Evolutionary conservation across 1,284 basidiomycete species (phyloP).

Genomic region (Ustilago trichophora): DNA sequence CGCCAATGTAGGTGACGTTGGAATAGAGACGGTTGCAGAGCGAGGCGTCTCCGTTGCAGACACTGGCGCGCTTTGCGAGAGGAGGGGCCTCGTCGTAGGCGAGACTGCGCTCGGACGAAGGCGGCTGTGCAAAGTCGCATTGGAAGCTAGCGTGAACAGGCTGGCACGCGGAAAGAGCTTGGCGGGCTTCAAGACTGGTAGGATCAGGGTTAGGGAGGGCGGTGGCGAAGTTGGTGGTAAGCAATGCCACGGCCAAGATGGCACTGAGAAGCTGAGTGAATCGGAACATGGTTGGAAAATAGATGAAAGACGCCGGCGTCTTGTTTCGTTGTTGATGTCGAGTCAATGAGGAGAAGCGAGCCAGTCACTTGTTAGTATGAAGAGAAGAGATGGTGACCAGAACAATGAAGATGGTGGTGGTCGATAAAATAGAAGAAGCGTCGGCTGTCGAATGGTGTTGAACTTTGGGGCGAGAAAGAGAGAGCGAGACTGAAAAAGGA

Average conservation of each 20-base stretch:
- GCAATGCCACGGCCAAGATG: conserved; percentile 9
- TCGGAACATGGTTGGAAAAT: conserved; percentile 8
- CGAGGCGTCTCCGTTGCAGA: conserved; percentile 60
- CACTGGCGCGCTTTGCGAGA: conserved; percentile 41
- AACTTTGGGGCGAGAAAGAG: too few species aligned
- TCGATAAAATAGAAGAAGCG: too few species aligned
- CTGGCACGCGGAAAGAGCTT: conserved; percentile 9
- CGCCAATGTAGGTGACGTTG: conserved; percentile 63
- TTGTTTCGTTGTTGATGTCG: too few species aligned
- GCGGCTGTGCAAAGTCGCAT: too few species aligned
- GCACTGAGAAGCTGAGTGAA: conserved; percentile 10
- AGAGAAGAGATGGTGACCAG: conserved; percentile 1
- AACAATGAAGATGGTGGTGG: conserved; percentile 2
- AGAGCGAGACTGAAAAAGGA: not conserved
- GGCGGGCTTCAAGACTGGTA: conserved; percentile 2
- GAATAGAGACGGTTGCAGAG: conserved; percentile 59
- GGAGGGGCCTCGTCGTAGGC: too few species aligned
- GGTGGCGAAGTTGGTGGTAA: not conserved
- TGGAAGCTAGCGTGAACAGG: conserved; percentile 19
- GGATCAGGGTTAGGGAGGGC: conserved; percentile 5
- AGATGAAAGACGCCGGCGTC: conserved; percentile 23
- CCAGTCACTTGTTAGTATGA: conserved; percentile 12
- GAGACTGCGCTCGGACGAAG: not conserved
- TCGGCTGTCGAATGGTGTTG: too few species aligned
- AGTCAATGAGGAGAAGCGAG: conserved; percentile 8